These are phyloP conservation scores for Pelargonium citronellum DNA, from an alignment of 441 rosid genomes.

Conservation along the genomic window DNA sequence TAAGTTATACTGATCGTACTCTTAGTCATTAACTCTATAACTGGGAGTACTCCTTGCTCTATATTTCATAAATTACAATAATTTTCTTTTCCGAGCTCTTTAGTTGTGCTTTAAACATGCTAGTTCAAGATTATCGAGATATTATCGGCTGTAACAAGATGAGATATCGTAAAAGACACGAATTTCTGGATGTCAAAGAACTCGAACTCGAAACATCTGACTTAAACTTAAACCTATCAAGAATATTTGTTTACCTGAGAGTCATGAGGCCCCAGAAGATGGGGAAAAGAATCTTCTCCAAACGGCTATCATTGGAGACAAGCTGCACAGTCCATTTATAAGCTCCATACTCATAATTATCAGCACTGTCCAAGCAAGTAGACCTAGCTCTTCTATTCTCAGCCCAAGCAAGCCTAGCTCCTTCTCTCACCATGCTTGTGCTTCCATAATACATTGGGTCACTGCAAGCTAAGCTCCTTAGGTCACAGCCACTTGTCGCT, in stretches of 20 bases:
- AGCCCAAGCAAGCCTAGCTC: conserved; percentile 53
- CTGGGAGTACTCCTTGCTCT: too few species aligned
- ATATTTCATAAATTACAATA: too few species aligned
- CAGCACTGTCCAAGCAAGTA: conserved; percentile 49
- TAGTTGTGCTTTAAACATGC: too few species aligned
- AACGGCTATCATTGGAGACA: conserved; percentile 57
- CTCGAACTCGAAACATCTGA: background rate
- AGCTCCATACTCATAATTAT: conserved; percentile 68
- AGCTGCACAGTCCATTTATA: conserved; percentile 91
- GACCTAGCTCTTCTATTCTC: conserved; percentile 46
- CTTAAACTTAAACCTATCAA: too few species aligned
- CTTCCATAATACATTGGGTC: conserved; percentile 74
- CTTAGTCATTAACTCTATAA: too few species aligned
- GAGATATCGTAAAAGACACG: background rate
- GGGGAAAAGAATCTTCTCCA: conserved; percentile 87
- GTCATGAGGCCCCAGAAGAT: conserved; percentile 97
- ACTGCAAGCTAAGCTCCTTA: conserved; percentile 54
- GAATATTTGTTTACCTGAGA: conserved; percentile 52
- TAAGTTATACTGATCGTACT: too few species aligned
- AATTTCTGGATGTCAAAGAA: background rate
- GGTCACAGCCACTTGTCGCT: conserved; percentile 36
- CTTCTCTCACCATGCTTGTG: conserved; percentile 38
- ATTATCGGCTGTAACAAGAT: too few species aligned
- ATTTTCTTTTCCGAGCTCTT: too few species aligned
- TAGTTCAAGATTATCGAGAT: too few species aligned